Evolutionary conservation across 1,284 basidiomycete genomes (phyloP), one percentile per base, ranked within the genome.

Genomic region (Pholiota adiposa): DNA sequence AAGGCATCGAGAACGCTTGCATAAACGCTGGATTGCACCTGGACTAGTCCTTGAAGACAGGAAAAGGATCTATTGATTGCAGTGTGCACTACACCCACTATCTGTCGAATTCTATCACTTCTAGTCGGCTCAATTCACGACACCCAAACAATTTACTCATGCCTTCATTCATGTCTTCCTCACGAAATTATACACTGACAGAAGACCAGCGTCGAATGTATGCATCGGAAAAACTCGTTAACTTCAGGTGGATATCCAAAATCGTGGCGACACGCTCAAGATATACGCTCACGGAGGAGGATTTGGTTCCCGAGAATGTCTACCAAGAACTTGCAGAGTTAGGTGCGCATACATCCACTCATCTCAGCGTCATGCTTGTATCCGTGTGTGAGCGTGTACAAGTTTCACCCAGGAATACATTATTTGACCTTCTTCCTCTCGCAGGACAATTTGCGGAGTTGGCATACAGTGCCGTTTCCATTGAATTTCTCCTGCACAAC

Each of bases 381-480:
- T 33, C 18, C 34, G 33, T 40, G 34, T 50, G 23, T 40, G 33
- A 40, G 8, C 48, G 16, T 41, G 31, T 33, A 33, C 19, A 21
- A 25, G 23, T 46, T 41, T 38, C 23, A 51, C 36, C 31, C 12
- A 49, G 38, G 31, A 51, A 43, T 54, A 33, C 50, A 44, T 55
- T 52, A 18, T 12, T 18, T 29, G 11, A 54, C 9, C n/a, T n/a
- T 58, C 56, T 25, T 48, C 23, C 18, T 49, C 14, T n/a, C 49
- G 56, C 52, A 82, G 79, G 80, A 18, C 79, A 85, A 70, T 85
- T 83, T 65, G 78, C 82, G 3, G 82, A 85, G 65, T 54, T 82
- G 5, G 75, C 74, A 4, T 79, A 81, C 63, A 77, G 77, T 46
- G 60, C 72, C 12, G 60, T 79, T 40, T 74, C 79, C 3, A 65